Evolutionary conservation across 352 stramenopile species (phyloP).

Genomic region (Phytophthora tentaculata): DNA sequence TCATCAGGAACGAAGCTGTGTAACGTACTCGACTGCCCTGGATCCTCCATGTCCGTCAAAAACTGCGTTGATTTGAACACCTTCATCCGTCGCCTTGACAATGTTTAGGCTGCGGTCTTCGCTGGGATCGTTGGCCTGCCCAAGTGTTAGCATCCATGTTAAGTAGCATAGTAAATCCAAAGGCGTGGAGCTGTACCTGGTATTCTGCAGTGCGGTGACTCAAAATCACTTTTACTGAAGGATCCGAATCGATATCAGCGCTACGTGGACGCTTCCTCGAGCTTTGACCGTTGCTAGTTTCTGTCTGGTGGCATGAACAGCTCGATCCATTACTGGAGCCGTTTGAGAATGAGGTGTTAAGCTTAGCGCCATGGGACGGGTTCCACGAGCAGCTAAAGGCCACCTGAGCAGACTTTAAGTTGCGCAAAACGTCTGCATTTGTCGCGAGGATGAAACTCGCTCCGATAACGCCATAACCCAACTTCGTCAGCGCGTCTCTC

Average conservation of each 20-base stretch:
- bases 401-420: conserved; percentile 48
- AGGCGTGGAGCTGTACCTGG: conserved; percentile 37
- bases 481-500: conserved; percentile 42
- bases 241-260: conserved; percentile 24
- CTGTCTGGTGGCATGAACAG: conserved; percentile 19
- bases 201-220: conserved; percentile 63
- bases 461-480: conserved; percentile 58
- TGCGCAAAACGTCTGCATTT: conserved; percentile 37
- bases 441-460: conserved; percentile 56
- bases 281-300: conserved; percentile 20
- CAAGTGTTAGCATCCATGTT: not conserved
- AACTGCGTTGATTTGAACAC: conserved; percentile 58
- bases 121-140: conserved; percentile 61
- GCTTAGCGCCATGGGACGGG: conserved; percentile 38
- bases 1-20: not conserved
- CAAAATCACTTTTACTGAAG: conserved; percentile 30
- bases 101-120: conserved; percentile 74
- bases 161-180: not conserved
- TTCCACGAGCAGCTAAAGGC: conserved; percentile 58
- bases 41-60: conserved; percentile 76
- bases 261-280: conserved; percentile 28
- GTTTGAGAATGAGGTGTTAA: conserved; percentile 19
- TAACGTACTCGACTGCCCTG: conserved; percentile 68
- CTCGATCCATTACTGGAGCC: not conserved
- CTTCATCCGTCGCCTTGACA: conserved; percentile 40